Evolutionary conservation across 768 basidiomycete genomes (phyloP), one percentile per base, ranked within the genome.

Genomic region (Sporobolomyces roseus): DNA sequence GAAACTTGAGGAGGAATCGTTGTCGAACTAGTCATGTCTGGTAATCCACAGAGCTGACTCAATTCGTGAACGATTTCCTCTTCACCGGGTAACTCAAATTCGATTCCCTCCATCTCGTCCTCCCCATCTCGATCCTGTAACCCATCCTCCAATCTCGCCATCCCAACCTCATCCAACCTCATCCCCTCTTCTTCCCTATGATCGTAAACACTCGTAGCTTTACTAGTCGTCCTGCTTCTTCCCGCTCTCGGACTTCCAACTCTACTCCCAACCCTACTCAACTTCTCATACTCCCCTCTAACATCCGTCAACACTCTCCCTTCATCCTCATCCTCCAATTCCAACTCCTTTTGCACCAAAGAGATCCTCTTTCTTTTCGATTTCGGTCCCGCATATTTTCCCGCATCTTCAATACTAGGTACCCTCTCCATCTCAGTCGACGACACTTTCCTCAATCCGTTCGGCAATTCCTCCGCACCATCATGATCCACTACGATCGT

Each of bases 401-500:
- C 49, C n/a, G n/a, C n/a, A n/a, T n/a, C n/a, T n/a, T n/a, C 36
- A n/a, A 13, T 2, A 4, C 32, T 29, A 41, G 58, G 16, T 33
- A 4, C 45, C 51, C 19, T 61, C 50, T 35, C 38, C 35, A n/a
- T n/a, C n/a, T n/a, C n/a, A n/a, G n/a, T n/a, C n/a, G n/a, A n/a
- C n/a, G n/a, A n/a, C n/a, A n/a, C n/a, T n/a, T n/a, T n/a, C n/a
- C n/a, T n/a, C n/a, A n/a, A n/a, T n/a, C n/a, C n/a, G n/a, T n/a
- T n/a, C n/a, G n/a, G n/a, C n/a, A n/a, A 30, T 35, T 9, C 25
- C 32, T 33, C 49, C 12, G 5, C n/a, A 41, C 71, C 65, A 51
- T 75, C 71, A 36, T 61, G 50, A 33, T 72, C 70, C 21, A 67
- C 69, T 25, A 78, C 74, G 49, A 79, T 74, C 6, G 77, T 78